Percentiles rank a stretch among this genome's conserved stretches.
Evolutionary conservation across 768 basidiomycete genomes (phyloP).

Genomic region (Psilocybe azurescens): DNA sequence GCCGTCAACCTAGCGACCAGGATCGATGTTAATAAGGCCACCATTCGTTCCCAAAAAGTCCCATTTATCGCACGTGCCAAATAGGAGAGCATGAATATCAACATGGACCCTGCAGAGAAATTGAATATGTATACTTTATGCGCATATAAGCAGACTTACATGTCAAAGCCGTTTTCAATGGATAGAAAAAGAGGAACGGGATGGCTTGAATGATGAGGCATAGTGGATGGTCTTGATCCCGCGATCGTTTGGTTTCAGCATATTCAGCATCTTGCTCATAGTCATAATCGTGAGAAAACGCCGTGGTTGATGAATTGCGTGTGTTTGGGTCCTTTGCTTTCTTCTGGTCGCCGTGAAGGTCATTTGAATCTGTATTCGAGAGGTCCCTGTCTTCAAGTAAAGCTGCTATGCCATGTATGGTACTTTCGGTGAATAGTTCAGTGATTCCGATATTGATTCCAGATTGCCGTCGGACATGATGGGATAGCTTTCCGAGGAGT

Average conservation of each 20-base stretch:
- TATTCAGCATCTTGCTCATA: slow-evolving; percentile 33
- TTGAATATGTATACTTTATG: not conserved
- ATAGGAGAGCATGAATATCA: slow-evolving; percentile 43
- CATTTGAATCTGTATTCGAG: not conserved
- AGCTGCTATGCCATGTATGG: slow-evolving; percentile 44
- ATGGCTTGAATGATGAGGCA: slow-evolving; percentile 45
- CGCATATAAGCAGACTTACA: slow-evolving; percentile 30
- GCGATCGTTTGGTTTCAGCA: slow-evolving; percentile 19
- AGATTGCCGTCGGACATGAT: slow-evolving; percentile 43
- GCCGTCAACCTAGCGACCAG: slow-evolving; percentile 37
- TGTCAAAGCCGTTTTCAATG: slow-evolving; percentile 46
- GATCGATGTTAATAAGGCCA: slow-evolving; percentile 39
- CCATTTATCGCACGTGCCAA: slow-evolving; percentile 32
- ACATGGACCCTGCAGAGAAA: slow-evolving; percentile 38
- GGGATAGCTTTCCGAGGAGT: slow-evolving; percentile 50
- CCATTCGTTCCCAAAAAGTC: slow-evolving; percentile 39
- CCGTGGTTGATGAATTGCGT: slow-evolving; percentile 24
- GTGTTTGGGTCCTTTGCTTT: slow-evolving; percentile 4
- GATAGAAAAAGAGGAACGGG: slow-evolving; percentile 49
- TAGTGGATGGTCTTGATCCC: slow-evolving; percentile 42
- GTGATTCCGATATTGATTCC: slow-evolving; percentile 42
- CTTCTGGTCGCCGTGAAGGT: not conserved
- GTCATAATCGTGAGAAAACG: slow-evolving; percentile 33
- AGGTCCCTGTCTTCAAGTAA: slow-evolving; percentile 35
- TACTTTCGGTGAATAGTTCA: slow-evolving; percentile 46